phyloP scores from a whole-genome alignment of 2,329 filamentous ascomycete genomes.

The Cercospora sesami region DNA sequence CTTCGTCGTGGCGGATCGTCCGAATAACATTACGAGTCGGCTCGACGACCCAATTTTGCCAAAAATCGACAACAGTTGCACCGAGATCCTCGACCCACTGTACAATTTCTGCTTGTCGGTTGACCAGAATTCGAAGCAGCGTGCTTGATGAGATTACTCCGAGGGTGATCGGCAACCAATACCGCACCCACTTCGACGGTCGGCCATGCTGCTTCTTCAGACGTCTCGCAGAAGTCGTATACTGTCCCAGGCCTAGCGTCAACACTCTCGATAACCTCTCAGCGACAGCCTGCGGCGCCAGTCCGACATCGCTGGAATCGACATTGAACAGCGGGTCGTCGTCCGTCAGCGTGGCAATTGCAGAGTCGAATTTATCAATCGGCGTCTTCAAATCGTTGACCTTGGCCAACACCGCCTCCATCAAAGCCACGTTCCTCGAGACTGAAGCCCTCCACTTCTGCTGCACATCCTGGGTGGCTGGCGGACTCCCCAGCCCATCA shows the following conservation, averaged over 20 bases:
- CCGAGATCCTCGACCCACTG: conserved; percentile 80
- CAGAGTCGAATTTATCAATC: conserved; percentile 57
- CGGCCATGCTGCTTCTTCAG: conserved; percentile 68
- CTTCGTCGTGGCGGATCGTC: conserved; percentile 89
- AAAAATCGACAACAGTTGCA: conserved; percentile 80
- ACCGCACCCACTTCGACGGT: conserved; percentile 73
- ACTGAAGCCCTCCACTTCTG: conserved; percentile 72
- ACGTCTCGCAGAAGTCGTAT: conserved; percentile 58
- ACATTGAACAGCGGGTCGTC: conserved; percentile 50
- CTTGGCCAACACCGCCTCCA: conserved; percentile 79
- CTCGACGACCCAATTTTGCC: conserved; percentile 93
- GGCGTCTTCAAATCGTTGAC: conserved; percentile 62
- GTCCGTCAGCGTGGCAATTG: conserved; percentile 57
- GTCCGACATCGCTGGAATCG: conserved; percentile 34
- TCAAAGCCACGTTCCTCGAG: conserved; percentile 76
- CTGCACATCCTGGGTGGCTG: conserved; percentile 29
- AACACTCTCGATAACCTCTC: conserved; percentile 70
- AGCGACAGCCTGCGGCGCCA: conserved; percentile 58
- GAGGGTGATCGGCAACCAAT: conserved; percentile 77
- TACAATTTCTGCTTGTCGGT: conserved; percentile 72
- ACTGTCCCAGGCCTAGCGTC: conserved; percentile 65
- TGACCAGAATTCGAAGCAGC: conserved; percentile 74
- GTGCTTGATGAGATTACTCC: conserved; percentile 82
- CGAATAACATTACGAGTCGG: conserved; percentile 79
- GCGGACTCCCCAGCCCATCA: conserved; percentile 35